These are phyloP conservation scores for Cruciata laevipes DNA, from an alignment of 257 asterid genomes.

Conservation along the genomic window DNA sequence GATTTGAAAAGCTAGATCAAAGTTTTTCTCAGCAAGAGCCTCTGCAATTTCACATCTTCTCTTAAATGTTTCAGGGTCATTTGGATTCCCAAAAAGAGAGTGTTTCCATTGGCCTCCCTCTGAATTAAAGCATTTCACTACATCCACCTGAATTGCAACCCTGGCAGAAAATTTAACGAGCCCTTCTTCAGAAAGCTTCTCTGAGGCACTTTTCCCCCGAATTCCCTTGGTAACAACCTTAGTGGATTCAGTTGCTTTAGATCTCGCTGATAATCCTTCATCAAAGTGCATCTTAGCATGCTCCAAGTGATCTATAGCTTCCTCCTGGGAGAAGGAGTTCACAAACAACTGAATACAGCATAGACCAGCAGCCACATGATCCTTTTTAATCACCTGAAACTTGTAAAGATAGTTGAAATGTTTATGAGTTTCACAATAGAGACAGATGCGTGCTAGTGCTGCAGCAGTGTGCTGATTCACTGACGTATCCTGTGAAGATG, in stretches of 20 bases:
- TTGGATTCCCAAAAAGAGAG: conserved; percentile 95
- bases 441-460: conserved; percentile 86
- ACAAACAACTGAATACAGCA: conserved; percentile 92
- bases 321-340: conserved; percentile 93
- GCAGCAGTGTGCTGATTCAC: conserved; percentile 77
- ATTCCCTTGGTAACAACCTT: conserved; percentile 71
- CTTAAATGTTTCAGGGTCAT: conserved; percentile 89
- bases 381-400: conserved; percentile 97
- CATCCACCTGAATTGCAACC: conserved; percentile 84
- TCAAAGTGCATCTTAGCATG: conserved; percentile 91
- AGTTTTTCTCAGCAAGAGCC: conserved; percentile 82
- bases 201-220: conserved; percentile 82
- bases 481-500: conserved; percentile 39
- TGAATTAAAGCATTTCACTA: conserved; percentile 81
- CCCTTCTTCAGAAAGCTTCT: conserved; percentile 91
- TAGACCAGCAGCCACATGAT: conserved; percentile 90
- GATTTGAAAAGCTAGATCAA: conserved; percentile 88
- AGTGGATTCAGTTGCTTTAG: conserved; percentile 61
- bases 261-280: conserved; percentile 80
- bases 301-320: conserved; percentile 81
- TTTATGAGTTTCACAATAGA: conserved; percentile 84
- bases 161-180: conserved; percentile 87
- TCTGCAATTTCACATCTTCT: conserved; percentile 97
- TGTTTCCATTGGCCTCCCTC: conserved; percentile 93
- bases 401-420: conserved; percentile 83